Base-by-base conservation (phyloP, 805 yeast species). In the Starmerella bombicola region DNA sequence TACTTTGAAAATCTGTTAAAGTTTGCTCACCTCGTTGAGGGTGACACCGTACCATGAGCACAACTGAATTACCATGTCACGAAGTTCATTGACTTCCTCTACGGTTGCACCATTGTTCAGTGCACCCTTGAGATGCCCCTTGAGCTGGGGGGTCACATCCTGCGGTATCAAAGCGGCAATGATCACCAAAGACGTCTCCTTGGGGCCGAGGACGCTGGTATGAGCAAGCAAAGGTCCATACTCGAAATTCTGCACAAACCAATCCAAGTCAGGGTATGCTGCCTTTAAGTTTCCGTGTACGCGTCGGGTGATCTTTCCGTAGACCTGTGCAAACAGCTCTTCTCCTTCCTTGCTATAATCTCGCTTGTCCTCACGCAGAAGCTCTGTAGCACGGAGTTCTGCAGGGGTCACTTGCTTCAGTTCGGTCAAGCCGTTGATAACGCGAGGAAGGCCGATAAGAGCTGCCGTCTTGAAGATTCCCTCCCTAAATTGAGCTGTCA, bases 101-200 rank as follows among this genome's bases (percentile, higher is more conserved):
- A 57, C 54, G 8, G 80, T 66, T 7, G 81, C 79, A 0, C 95
- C 95, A 22, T 75, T 71, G 53, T 83, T 84, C 37, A 76, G 46
- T 0, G 95, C 95, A 0, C 96, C 96, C 57, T 70, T 73, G 46
- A 86, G 66, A 56, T 86, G 96, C 0, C 96, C 96, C 60, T 83
- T 81, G 49, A 86, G 66, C 53, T 86, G 95, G 0, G 95, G 94
- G 50, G 81, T 83, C 9, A 86, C 95, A 58, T 86, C 93, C 56
- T 83, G 95, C 1, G 96, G 95, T 9, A 86, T 76, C 49, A 86
- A 67, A 46, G 88, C 70, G 0, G 93, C 77, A 15, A 86, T 71
- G 2, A 86, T 74, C 24, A 83, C 77, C 43, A 83, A 56, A 24
- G 88, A 76, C 1, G 95, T 79, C 48, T 84, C 93, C 47, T 65